Conservation (phyloP, 257 asterid genomes). For the Solanum medicagineum region DNA sequence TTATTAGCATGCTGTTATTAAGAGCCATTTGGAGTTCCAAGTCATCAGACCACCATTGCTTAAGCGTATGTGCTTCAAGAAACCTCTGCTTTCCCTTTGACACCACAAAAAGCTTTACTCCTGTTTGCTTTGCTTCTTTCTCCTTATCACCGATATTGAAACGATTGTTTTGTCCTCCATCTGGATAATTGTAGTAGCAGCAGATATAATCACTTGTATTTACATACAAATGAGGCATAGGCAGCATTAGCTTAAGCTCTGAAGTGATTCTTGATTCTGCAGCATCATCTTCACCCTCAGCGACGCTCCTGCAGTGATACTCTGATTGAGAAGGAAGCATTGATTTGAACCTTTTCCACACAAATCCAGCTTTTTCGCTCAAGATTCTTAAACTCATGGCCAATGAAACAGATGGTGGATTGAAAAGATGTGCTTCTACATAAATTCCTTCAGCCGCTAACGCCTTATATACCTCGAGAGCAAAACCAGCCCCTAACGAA, state of each 20-base stretch:
- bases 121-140: slow-evolving; percentile 25
- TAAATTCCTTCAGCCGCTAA: slow-evolving; percentile 49
- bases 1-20: slow-evolving; percentile 44
- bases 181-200: slow-evolving; percentile 46
- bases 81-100: slow-evolving; percentile 72
- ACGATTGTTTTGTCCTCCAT: slow-evolving; percentile 2
- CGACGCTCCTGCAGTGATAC: not conserved
- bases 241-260: slow-evolving; percentile 52
- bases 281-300: not conserved
- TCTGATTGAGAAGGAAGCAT: slow-evolving; percentile 26
- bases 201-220: slow-evolving; percentile 63
- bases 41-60: slow-evolving; percentile 82
- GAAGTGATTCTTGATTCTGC: not conserved
- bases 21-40: slow-evolving; percentile 53
- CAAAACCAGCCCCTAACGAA: slow-evolving; percentile 73
- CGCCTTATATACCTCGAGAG: slow-evolving; percentile 64
- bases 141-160: slow-evolving; percentile 5
- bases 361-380: slow-evolving; percentile 48
- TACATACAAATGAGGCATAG: slow-evolving; percentile 64
- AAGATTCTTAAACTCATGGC: slow-evolving; percentile 47
- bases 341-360: slow-evolving; percentile 48
- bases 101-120: slow-evolving; percentile 46
- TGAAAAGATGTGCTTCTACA: slow-evolving; percentile 68
- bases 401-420: slow-evolving; percentile 69
- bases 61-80: slow-evolving; percentile 60